These are phyloP conservation scores for Phlebopus sp. DNA, from an alignment of 1,284 basidiomycete genomes.

Conservation along the genomic window DNA sequence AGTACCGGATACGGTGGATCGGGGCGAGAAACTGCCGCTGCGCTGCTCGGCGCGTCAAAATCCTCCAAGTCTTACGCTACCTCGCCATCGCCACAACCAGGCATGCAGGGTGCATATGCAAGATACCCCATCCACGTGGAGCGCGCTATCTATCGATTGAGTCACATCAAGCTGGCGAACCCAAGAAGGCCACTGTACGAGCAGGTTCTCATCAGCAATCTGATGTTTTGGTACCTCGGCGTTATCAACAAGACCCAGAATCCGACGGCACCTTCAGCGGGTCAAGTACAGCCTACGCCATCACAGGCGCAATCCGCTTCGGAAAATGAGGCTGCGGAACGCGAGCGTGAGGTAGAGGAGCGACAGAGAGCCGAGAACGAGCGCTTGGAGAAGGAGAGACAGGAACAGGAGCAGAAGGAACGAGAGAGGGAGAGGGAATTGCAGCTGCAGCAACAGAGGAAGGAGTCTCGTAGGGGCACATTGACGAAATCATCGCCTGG, in stretches of 20 bases:
- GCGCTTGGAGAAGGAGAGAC: constrained; percentile 42
- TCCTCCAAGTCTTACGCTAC: constrained; percentile 65
- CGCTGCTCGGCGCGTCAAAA: constrained; percentile 78
- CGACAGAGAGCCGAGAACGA: constrained; percentile 46
- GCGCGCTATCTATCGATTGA: constrained; percentile 93
- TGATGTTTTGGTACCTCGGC: constrained; percentile 99
- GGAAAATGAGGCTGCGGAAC: constrained; percentile 34
- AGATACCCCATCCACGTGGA: constrained; percentile 98
- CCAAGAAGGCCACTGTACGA: constrained; percentile 95
- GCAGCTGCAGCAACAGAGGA: constrained; percentile 53
- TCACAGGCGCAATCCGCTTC: constrained; percentile 16
- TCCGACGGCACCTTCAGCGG: constrained; percentile 31
- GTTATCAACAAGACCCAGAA: constrained; percentile 88
- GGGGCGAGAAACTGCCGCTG: constrained; percentile 79
- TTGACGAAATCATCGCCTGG: constrained; percentile 51
- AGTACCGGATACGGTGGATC: constrained; percentile 49
- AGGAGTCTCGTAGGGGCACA: constrained; percentile 53
- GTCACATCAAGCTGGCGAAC: constrained; percentile 98
- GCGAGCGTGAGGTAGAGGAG: constrained; percentile 45
- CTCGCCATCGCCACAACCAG: constrained; percentile 57
- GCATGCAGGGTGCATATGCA: constrained; percentile 63
- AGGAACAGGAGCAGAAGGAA: constrained; percentile 45
- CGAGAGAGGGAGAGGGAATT: constrained; percentile 37
- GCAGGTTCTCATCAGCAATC: constrained; percentile 97
- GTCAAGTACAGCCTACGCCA: constrained; percentile 16